phyloP scores from a whole-genome alignment of 2,329 filamentous ascomycete genomes.

The Botrytis squamosa region DNA sequence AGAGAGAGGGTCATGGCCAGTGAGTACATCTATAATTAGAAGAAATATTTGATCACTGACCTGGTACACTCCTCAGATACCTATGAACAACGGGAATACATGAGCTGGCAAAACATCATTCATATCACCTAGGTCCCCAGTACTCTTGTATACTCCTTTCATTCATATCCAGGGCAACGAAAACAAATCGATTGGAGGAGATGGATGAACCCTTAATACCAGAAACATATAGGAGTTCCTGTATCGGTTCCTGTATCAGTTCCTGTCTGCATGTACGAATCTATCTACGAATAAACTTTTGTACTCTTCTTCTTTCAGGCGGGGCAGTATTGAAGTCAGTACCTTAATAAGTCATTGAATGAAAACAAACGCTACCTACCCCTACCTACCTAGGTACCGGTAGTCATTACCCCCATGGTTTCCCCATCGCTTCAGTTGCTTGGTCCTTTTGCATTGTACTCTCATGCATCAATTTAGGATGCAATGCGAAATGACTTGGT shows the following conservation, averaged over 20 bases:
- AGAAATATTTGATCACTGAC: not conserved
- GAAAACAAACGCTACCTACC: not conserved
- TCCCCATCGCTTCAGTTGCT: not conserved
- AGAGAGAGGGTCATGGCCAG: not conserved
- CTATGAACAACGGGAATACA: constrained; percentile 2
- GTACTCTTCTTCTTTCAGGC: not conserved
- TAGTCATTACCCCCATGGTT: not conserved
- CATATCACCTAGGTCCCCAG: not conserved
- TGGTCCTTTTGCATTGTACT: constrained; percentile 5
- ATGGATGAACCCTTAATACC: not conserved
- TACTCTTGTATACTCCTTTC: not conserved
- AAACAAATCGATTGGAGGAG: not conserved
- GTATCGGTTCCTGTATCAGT: not conserved
- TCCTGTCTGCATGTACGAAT: not conserved
- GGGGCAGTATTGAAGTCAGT: not conserved
- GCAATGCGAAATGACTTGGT: constrained; percentile 1
- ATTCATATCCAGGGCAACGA: not conserved
- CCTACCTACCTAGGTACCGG: not conserved
- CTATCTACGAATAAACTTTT: not conserved
- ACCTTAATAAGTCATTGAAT: not conserved
- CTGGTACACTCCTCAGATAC: not conserved
- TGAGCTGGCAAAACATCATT: constrained; percentile 8
- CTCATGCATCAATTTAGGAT: constrained; percentile 12
- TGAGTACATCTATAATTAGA: constrained; percentile 17
- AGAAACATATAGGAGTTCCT: not conserved